A percentile compares a stretch with the other conserved stretches of the same genome.
Conservation (phyloP, 1,139 yeast species). For the Geotrichum restrictum region DNA sequence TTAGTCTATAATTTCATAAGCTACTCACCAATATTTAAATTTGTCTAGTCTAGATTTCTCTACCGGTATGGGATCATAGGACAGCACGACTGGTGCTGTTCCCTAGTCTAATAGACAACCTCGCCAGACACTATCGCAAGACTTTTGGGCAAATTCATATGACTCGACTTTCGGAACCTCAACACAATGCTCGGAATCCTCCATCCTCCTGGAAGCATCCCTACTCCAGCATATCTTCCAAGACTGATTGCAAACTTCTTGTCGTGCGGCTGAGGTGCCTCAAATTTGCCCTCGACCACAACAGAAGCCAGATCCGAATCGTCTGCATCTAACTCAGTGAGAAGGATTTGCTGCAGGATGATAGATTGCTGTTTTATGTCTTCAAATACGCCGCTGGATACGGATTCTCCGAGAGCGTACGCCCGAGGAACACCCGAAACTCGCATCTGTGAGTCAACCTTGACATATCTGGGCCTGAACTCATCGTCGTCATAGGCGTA, state of each 20-base stretch:
- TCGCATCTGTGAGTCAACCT: not conserved
- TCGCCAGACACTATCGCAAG: not conserved
- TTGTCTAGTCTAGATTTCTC: too few species aligned
- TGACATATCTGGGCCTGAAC: constrained; percentile 3
- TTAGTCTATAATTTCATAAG: too few species aligned
- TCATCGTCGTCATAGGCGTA: not conserved
- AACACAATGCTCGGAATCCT: constrained; percentile 2
- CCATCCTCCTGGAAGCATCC: not conserved
- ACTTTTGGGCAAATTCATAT: constrained; percentile 3
- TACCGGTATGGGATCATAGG: too few species aligned
- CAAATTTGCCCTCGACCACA: not conserved
- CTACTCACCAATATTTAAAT: too few species aligned
- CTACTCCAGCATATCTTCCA: constrained; percentile 1
- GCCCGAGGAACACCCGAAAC: not conserved
- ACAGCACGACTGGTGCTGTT: too few species aligned
- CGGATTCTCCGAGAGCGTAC: constrained; percentile 10
- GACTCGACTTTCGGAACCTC: not conserved
- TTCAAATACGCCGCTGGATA: constrained; percentile 2
- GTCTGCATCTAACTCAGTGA: not conserved
- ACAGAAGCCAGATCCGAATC: not conserved
- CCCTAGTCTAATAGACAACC: not conserved
- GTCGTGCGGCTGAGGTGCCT: not conserved
- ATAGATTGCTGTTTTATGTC: not conserved
- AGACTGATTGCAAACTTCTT: constrained; percentile 6
- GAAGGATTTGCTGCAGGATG: not conserved